phyloP scores from a whole-genome alignment of 139 green algal genomes.

The Raphidocelis subcapitata region DNA sequence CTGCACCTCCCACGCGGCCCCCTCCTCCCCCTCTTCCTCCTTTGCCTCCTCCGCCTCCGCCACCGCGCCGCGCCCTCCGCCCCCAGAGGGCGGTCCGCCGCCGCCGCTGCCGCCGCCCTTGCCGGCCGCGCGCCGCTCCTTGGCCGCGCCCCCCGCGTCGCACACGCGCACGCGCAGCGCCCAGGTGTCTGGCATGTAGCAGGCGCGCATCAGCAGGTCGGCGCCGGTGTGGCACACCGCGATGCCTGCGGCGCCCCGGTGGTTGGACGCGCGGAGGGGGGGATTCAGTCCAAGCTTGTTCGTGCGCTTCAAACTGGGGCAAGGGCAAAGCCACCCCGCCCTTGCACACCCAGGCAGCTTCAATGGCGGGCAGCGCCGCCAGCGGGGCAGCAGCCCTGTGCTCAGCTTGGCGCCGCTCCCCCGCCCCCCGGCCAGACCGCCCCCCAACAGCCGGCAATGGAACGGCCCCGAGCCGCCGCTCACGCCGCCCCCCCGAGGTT shows the following conservation, averaged over 20 bases:
- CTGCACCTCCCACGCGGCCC: constrained; percentile 1
- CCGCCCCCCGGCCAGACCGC: too few species aligned
- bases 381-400: too few species aligned
- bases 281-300: neutral
- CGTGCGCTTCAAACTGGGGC: too few species aligned
- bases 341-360: too few species aligned
- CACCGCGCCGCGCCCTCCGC: too few species aligned
- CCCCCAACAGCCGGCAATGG: too few species aligned
- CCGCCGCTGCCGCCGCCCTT: neutral
- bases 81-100: too few species aligned
- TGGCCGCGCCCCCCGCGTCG: neutral
- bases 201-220: constrained; percentile 40
- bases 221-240: constrained; percentile 33
- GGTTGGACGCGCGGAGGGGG: too few species aligned
- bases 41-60: neutral
- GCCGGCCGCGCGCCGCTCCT: neutral
- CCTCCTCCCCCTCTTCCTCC: constrained; percentile 1
- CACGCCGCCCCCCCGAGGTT: constrained; percentile 27
- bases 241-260: neutral
- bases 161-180: constrained; percentile 34
- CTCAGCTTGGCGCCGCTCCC: too few species aligned
- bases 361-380: too few species aligned
- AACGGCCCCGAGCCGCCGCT: too few species aligned
- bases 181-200: constrained; percentile 43
- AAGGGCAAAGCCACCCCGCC: too few species aligned